These are phyloP conservation scores for Lasiosphaeria hispida DNA, from an alignment of 495 filamentous ascomycete species.

Conservation along the genomic window DNA sequence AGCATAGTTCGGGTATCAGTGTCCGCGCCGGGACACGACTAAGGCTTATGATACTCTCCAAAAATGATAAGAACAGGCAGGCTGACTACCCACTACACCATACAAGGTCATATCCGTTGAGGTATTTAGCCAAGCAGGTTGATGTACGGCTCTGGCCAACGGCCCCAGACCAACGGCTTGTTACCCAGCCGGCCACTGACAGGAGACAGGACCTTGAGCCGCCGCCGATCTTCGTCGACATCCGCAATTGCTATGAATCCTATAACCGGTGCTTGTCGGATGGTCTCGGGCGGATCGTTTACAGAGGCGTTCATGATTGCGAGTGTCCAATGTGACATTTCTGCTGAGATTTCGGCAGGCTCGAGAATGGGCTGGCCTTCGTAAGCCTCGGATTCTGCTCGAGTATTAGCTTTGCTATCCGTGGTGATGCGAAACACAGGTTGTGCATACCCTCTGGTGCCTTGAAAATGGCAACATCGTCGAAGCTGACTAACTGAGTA, in stretches of 20 bases:
- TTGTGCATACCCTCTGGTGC: constrained; percentile 26
- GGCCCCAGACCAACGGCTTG: constrained; percentile 67
- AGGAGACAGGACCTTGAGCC: constrained; percentile 77
- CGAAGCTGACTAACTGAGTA: constrained; percentile 74
- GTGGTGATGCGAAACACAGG: neutral
- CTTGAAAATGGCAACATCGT: constrained; percentile 62
- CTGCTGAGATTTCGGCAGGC: constrained; percentile 53
- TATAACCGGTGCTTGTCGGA: constrained; percentile 82
- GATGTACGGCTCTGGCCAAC: constrained; percentile 54
- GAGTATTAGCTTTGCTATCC: constrained; percentile 28
- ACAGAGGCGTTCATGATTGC: constrained; percentile 73
- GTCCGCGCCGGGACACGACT: too few relatives aligned
- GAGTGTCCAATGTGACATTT: constrained; percentile 67
- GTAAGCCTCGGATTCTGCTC: constrained; percentile 25
- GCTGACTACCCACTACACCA: neutral
- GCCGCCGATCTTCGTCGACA: constrained; percentile 81
- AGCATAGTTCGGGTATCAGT: neutral
- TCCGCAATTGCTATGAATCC: constrained; percentile 90
- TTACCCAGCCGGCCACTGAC: constrained; percentile 74
- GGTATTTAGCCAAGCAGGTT: constrained; percentile 42
- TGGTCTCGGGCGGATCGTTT: constrained; percentile 62
- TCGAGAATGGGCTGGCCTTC: constrained; percentile 53
- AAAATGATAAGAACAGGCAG: too few relatives aligned
- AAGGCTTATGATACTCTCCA: too few relatives aligned
- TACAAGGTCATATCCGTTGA: neutral